Conservation (phyloP, 2,329 filamentous ascomycete genomes). For the Nigrospora osmanthi region DNA sequence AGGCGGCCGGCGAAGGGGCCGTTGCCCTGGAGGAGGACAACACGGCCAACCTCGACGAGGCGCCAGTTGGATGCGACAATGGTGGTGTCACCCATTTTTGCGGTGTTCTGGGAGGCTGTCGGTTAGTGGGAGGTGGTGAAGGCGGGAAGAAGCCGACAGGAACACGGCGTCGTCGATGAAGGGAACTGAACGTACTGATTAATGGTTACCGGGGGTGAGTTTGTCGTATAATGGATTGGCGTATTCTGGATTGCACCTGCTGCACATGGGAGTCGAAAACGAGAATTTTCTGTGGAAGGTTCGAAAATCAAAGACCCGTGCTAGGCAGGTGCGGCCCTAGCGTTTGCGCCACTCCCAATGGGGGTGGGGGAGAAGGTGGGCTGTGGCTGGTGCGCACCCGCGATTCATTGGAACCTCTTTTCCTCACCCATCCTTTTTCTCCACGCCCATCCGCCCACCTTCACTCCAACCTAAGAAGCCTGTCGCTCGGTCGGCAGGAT, state of each 20-base stretch:
- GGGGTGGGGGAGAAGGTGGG: background rate
- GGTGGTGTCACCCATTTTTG: slow-evolving; percentile 75
- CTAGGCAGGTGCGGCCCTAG: too few species aligned
- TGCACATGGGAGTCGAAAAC: background rate
- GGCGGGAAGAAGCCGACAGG: background rate
- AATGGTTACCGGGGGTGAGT: background rate
- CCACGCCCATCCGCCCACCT: too few species aligned
- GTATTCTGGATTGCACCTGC: background rate
- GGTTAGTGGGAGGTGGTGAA: background rate
- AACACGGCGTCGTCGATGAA: background rate
- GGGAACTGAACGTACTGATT: slow-evolving; percentile 1
- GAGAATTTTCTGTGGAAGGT: background rate
- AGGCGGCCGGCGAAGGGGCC: slow-evolving; percentile 79
- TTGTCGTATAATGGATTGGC: slow-evolving; percentile 1
- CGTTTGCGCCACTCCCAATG: background rate
- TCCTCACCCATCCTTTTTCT: background rate
- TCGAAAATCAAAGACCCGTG: too few species aligned
- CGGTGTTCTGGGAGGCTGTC: slow-evolving; percentile 37
- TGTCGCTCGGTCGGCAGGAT: too few species aligned
- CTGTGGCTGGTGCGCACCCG: background rate
- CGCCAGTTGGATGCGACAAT: slow-evolving; percentile 83
- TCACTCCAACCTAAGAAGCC: too few species aligned
- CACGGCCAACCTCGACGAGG: slow-evolving; percentile 96
- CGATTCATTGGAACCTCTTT: background rate
- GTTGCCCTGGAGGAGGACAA: slow-evolving; percentile 79